Base-by-base conservation (phyloP, 257 asterid genomes). In the Salvia splendens region DNA sequence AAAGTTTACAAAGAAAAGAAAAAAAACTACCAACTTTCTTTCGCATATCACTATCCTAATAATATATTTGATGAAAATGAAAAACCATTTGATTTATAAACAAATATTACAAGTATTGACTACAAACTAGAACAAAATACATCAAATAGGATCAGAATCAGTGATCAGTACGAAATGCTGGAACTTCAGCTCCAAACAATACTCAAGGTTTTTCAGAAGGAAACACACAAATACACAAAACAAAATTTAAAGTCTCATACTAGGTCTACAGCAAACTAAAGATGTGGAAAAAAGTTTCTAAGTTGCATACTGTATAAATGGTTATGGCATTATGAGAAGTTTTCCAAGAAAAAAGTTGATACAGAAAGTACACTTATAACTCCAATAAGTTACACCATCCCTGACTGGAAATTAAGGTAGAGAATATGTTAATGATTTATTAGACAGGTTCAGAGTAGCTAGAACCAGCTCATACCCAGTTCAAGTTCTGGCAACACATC, bases 401-500 rank as follows among this genome's bases (percentile, higher is more conserved):
- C 50, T n/a, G 47, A 49, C 43, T 63, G 65, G 45, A 56, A 32
- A 48, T 10, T 33, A 58, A 46, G 15, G 5, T 17, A 56, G 35
- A 59, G 41, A 50, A 54, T 15, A 57, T 28, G 30, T 55, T 9
- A 16, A 69, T 49, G 42, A 38, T 12, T 47, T 32, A 45, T 12
- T 12, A 65, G 61, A 70, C 51, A 45, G 55, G 55, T 49, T 28
- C 46, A 67, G 61, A 71, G 17, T 6, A 56, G 65, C 47, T 51
- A 75, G n/a, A 42, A n/a, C 17, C 28, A 20, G 33, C 20, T 47
- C 81, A 42, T 85, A 91, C 98, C 90, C 16, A 51, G 63, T 85
- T 92, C 98, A 70, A 92, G 88, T 69, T 92, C 93, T 35, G 98
- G 96, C 79, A 92, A 80, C 69, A 78, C 83, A 68, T 64, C 76